Percentiles rank a stretch among this genome's conserved stretches.
Conservation (phyloP, 345 rosid species). For the Arabis alpina region DNA sequence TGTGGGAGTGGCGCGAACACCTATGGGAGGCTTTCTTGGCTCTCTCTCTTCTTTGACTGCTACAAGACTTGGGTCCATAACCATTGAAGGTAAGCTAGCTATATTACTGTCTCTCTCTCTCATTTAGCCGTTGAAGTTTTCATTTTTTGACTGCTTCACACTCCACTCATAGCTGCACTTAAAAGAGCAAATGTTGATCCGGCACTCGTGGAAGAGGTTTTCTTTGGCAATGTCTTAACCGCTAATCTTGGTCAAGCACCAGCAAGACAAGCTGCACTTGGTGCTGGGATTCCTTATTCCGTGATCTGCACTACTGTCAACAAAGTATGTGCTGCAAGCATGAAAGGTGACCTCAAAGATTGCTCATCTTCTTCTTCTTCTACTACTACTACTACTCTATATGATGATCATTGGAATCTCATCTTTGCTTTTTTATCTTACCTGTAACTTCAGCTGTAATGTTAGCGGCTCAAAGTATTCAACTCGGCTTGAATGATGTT, state of each 20-base stretch:
- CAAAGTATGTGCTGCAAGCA: slow-evolving; percentile 95
- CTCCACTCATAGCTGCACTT: slow-evolving; percentile 66
- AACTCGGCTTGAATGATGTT: slow-evolving; percentile 78
- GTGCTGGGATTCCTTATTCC: slow-evolving; percentile 88
- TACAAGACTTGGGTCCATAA: slow-evolving; percentile 82
- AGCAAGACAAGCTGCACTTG: slow-evolving; percentile 97
- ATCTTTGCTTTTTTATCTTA: slow-evolving; percentile 1
- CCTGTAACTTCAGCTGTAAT: slow-evolving; percentile 60
- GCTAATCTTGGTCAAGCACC: slow-evolving; percentile 99
- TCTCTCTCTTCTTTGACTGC: slow-evolving; percentile 80
- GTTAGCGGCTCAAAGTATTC: slow-evolving; percentile 85
- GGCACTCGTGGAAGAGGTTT: slow-evolving; percentile 87
- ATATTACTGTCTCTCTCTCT: not conserved
- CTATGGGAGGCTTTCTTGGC: slow-evolving; percentile 89
- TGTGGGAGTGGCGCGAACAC: slow-evolving; percentile 93
- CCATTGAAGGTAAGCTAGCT: slow-evolving; percentile 58
- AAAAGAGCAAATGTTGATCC: slow-evolving; percentile 81
- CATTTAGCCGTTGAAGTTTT: not conserved
- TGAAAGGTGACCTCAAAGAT: slow-evolving; percentile 64
- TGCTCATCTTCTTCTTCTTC: not conserved
- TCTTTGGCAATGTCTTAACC: slow-evolving; percentile 90
- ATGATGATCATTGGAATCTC: slow-evolving; percentile 18
- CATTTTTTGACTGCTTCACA: slow-evolving; percentile 20
- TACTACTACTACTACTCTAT: not conserved
- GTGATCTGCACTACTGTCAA: slow-evolving; percentile 88